These are phyloP conservation scores for Sechiopsis laciniata DNA, from an alignment of 306 rosid genomes.

Conservation along the genomic window DNA sequence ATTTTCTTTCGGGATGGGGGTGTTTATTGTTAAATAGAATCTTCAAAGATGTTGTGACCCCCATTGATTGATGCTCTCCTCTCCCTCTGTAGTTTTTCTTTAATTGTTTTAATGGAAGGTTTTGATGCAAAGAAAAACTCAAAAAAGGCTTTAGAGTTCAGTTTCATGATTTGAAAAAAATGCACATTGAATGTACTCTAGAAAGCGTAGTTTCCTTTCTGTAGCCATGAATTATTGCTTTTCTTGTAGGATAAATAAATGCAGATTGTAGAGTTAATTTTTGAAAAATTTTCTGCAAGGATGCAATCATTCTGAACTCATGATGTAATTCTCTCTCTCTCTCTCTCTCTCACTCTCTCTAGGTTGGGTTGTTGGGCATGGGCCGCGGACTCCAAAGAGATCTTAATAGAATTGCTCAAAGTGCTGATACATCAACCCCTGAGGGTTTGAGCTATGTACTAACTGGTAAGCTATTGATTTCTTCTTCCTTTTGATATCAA, in stretches of 20 bases:
- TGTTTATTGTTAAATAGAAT: neutral
- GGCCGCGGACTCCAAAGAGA: conserved; percentile 77
- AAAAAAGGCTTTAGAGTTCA: neutral
- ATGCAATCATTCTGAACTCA: neutral
- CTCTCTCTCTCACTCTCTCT: neutral
- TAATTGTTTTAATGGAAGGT: neutral
- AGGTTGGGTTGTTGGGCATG: conserved; percentile 95
- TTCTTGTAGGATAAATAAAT: too few species aligned
- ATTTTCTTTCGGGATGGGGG: neutral
- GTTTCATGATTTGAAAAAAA: neutral
- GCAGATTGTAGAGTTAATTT: too few species aligned
- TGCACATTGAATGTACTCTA: too few species aligned
- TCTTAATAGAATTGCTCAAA: conserved; percentile 81
- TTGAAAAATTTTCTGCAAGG: too few species aligned
- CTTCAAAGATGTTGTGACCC: neutral
- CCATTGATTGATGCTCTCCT: neutral
- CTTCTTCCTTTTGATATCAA: conserved; percentile 10
- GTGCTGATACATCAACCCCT: conserved; percentile 81
- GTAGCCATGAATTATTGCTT: too few species aligned
- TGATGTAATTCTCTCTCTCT: too few species aligned
- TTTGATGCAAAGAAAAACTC: too few species aligned
- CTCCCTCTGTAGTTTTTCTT: neutral
- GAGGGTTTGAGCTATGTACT: conserved; percentile 73
- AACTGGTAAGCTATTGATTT: conserved; percentile 54
- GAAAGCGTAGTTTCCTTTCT: too few species aligned